These are phyloP conservation scores for Fusarium cyanostomum DNA, from an alignment of 2,329 filamentous ascomycete species.

Conservation along the genomic window DNA sequence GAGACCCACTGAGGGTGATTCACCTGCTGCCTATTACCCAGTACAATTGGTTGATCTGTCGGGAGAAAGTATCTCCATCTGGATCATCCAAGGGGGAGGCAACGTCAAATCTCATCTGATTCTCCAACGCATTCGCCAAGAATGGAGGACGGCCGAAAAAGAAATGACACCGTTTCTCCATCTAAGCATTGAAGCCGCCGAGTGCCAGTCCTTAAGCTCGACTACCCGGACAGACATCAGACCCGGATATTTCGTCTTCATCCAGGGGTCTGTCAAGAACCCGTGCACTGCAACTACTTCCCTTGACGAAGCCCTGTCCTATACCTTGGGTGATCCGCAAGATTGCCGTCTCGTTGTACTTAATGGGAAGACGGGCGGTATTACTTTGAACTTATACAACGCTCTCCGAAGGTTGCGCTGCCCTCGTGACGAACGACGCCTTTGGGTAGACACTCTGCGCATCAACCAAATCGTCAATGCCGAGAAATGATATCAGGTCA, in stretches of 20 bases:
- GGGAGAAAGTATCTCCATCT: too few species aligned
- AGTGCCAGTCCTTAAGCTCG: too few species aligned
- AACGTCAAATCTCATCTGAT: too few species aligned
- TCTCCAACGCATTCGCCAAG: too few species aligned
- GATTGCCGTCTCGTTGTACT: not conserved
- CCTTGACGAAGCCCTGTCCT: slow-evolving; percentile 1
- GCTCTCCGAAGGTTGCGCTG: not conserved
- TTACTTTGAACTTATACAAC: not conserved
- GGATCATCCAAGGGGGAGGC: too few species aligned
- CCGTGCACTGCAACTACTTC: not conserved
- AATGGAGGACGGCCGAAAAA: too few species aligned
- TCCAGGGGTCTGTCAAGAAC: not conserved
- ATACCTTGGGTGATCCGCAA: not conserved
- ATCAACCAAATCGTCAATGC: slow-evolving; percentile 6
- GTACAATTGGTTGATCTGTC: too few species aligned
- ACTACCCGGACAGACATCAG: not conserved
- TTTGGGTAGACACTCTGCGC: slow-evolving; percentile 2
- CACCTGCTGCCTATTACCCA: too few species aligned
- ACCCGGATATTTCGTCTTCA: slow-evolving; percentile 8
- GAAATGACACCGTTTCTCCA: too few species aligned
- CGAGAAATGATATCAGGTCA: slow-evolving; percentile 8
- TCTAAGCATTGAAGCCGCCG: too few species aligned
- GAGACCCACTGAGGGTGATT: too few species aligned
- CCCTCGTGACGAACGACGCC: too few species aligned
- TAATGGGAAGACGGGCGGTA: not conserved